Percentiles rank a stretch among this genome's conserved stretches.
These are phyloP conservation scores for Xylaria venustula DNA, from an alignment of 495 filamentous ascomycete species.

Conservation along the genomic window DNA sequence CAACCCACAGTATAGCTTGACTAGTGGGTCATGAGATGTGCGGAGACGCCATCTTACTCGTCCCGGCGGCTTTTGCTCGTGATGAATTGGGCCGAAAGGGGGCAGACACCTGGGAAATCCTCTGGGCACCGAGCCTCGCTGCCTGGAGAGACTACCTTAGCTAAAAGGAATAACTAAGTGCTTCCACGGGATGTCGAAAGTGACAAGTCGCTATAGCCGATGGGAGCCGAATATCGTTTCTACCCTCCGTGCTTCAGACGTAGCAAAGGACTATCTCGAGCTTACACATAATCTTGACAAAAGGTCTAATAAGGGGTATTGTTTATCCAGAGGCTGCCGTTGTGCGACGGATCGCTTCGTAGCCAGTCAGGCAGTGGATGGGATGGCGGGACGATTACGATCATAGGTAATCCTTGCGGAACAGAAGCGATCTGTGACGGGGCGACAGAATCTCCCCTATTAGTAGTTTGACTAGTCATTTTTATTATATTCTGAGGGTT, in stretches of 20 bases:
- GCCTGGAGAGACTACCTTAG: background rate
- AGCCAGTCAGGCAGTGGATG: background rate
- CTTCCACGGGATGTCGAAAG: background rate
- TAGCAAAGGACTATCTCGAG: background rate
- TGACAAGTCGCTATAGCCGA: background rate
- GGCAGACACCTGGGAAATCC: slow-evolving; percentile 8
- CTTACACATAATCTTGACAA: background rate
- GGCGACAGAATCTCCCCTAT: no score
- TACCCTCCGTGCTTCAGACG: background rate
- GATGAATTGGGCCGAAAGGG: slow-evolving; percentile 38
- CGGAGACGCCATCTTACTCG: slow-evolving; percentile 23
- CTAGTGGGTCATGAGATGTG: slow-evolving; percentile 25
- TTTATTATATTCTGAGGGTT: no score
- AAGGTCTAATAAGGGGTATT: background rate
- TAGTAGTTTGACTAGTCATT: no score
- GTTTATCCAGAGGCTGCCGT: background rate
- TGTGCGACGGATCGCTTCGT: background rate
- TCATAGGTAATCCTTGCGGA: no score
- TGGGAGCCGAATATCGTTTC: no score
- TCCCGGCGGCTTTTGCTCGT: slow-evolving; percentile 30
- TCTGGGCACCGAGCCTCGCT: slow-evolving; percentile 2
- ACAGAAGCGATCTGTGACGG: no score
- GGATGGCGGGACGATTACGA: background rate
- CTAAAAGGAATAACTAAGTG: background rate
- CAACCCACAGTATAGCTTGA: slow-evolving; percentile 19